Base-by-base conservation (phyloP, 2,329 filamentous ascomycete genomes). In the Dothistroma pini region DNA sequence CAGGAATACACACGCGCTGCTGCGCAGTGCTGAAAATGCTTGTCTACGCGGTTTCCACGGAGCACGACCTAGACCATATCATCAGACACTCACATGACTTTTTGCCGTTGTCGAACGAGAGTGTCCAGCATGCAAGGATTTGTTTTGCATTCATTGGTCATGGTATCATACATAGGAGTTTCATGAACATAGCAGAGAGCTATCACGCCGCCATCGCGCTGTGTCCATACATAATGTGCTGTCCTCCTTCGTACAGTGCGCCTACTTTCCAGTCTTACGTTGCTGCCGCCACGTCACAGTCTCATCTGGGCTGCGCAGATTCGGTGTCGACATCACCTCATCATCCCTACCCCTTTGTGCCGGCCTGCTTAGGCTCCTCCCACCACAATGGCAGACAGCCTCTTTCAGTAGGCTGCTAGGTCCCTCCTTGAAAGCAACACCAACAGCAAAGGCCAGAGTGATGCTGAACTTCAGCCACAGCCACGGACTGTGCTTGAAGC, bases 351-450 rank as follows among this genome's bases (percentile, higher is more conserved):
- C 51, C 31, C 31, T 55, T 58, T 81, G 97, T 97, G 80, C 97
- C 97, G 22, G 89, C 85, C 4, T 91, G 82, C 75, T 97, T 95
- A 70, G 97, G 97, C 68, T 96, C 90, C 71, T 97, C 89, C 83
- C 25, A 9, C 34, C 61, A 32, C 64, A 66, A 35, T 56, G 56
- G 32, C 64, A 65, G 11, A 63, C 53, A 9, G 63, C 62, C 34
- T 63, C 62, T 31, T 63, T 64, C 51, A 80, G 59, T 63, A 80
- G 69, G 55, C 70, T 73, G 16, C 70, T 78, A 16, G 80, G 80
- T 1, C 80, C 80, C 56, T 80, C 72, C 54, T 74, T 76, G 49
- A 82, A 73, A 8, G 80, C 80, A 2, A 79, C 72, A n/a, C 79
- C 79, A 49, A 82, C 74, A 12, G 79, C 80, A 60, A 81, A 72